Base-by-base conservation (phyloP, 2,329 filamentous ascomycete species). In the Venturia pyrina region DNA sequence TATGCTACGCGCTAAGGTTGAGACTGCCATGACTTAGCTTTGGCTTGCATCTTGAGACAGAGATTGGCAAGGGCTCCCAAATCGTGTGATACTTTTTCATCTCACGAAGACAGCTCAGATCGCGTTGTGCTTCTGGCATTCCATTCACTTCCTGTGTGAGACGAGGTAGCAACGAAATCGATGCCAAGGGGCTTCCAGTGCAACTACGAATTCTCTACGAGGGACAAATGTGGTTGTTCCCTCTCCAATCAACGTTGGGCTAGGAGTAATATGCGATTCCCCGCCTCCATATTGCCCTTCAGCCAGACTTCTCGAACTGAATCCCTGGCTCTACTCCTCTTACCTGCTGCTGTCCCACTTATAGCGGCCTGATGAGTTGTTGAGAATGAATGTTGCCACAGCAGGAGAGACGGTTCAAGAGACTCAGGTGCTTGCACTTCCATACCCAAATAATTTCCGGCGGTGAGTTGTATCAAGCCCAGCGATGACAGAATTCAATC, bases 301-400 rank as follows among this genome's bases (percentile, higher is more conserved):
- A 37, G n/a, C 28, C 32, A 59, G 17, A 1, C 28, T 37, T 19
- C 32, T 34, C 53, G 17, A 10, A 15, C 24, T n/a, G 15, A 59
- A 21, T 10, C 53, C 28, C 28, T 37, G 28, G 19, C 17, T n/a
- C 19, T 59, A 21, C 53, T 59, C 19, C 32, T 59, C 28, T 34
- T 37, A 59, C 32, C 21, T 53, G 48, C 53, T 59, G 53, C 32
- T 59, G 53, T 59, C 53, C 53, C 53, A 37, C 53, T 59, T 37
- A 37, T n/a, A 59, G 28, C 17, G 53, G 15, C 28, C 4, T 37
- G 53, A 37, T 24, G 48, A 5, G 28, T n/a, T 59, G 15, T 37
- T 37, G 15, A n/a, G 53, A 6, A 10, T 13, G 11, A 7, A 37
- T 28, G 28, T 11, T 37, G 32, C 53, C 37, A 59, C 32, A 37